phyloP scores from a whole-genome alignment of 2,329 filamentous ascomycete genomes.

The Parastagonospora nodorum region DNA sequence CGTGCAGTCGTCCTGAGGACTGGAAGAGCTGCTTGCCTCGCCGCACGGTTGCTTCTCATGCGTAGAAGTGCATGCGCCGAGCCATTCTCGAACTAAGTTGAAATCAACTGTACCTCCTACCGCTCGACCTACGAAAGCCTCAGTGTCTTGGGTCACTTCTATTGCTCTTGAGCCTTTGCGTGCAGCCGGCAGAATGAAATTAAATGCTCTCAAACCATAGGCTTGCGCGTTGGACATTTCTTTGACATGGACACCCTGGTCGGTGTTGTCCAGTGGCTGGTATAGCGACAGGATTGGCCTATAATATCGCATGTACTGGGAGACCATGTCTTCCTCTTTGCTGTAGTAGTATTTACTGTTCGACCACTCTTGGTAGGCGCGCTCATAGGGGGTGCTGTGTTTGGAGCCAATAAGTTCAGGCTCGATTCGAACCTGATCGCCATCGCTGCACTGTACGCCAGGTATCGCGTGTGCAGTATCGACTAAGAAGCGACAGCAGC shows the following conservation, averaged over 20 bases:
- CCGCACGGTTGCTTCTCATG: background rate
- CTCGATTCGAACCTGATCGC: background rate
- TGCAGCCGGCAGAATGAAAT: background rate
- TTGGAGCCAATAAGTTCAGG: background rate
- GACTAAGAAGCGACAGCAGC: background rate
- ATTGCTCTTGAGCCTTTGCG: background rate
- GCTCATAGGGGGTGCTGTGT: background rate
- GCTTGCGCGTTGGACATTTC: background rate
- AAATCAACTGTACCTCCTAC: background rate
- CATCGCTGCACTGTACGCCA: background rate
- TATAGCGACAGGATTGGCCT: background rate
- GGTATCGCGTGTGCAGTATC: background rate
- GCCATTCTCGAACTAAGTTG: background rate
- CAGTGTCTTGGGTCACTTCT: background rate
- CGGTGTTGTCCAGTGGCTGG: background rate
- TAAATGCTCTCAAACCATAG: background rate
- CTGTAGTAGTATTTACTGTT: background rate
- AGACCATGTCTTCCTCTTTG: background rate
- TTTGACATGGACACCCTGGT: background rate
- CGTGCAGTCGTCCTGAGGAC: background rate
- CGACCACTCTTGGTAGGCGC: background rate
- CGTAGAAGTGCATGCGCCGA: background rate
- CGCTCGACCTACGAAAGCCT: background rate
- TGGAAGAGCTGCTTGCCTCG: background rate
- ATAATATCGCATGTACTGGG: background rate